phyloP scores from a whole-genome alignment of 2,329 filamentous ascomycete species.

The Didymella exigua region DNA sequence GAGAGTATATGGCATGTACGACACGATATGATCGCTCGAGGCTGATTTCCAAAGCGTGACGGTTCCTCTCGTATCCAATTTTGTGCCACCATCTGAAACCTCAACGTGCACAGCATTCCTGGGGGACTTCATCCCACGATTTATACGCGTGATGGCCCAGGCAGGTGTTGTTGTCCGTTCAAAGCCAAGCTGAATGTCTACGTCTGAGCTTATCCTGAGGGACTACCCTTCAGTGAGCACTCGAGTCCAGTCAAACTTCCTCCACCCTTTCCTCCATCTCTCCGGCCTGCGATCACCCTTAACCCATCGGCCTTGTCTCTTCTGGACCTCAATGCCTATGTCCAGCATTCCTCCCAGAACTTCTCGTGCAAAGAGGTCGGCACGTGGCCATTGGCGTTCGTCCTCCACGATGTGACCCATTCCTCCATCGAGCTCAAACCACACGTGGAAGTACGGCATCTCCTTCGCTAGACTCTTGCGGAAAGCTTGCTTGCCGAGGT shows the following conservation, averaged over 20 bases:
- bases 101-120: conserved; percentile 18
- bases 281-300: conserved; percentile 72
- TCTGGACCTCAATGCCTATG: conserved; percentile 78
- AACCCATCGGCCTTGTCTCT: conserved; percentile 86
- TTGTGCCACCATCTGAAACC: conserved; percentile 29
- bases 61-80: conserved; percentile 9
- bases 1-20: conserved; percentile 22
- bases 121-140: background rate
- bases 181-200: background rate
- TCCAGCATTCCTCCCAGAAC: conserved; percentile 92
- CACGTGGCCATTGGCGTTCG: conserved; percentile 79
- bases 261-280: conserved; percentile 82
- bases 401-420: conserved; percentile 94
- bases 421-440: conserved; percentile 92
- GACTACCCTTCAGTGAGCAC: conserved; percentile 58
- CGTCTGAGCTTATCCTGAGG: background rate
- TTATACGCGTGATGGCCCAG: background rate
- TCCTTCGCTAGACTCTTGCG: conserved; percentile 84
- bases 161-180: background rate
- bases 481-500: conserved; percentile 81
- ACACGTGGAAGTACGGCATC: conserved; percentile 97
- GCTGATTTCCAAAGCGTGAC: conserved; percentile 16
- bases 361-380: conserved; percentile 91
- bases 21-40: conserved; percentile 23
- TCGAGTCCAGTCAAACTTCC: conserved; percentile 88